phyloP scores from a whole-genome alignment of 257 asterid genomes.

The Handroanthus guayacan region DNA sequence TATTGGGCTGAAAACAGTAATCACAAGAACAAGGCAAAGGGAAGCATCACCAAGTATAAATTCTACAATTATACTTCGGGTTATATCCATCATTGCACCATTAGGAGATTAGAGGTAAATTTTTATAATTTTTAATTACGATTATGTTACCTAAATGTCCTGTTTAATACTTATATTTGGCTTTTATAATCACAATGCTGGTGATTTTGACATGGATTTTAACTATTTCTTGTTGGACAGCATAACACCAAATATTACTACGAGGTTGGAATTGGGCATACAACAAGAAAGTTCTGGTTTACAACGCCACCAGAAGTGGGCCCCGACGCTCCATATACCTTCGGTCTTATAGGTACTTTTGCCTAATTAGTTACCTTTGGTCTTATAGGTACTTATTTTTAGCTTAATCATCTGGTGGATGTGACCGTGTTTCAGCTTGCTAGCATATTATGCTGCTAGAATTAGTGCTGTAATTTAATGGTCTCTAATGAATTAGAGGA shows the following conservation, averaged over 20 bases:
- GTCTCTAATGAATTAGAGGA: no score
- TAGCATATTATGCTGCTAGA: no score
- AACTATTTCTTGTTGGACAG: conserved; percentile 44
- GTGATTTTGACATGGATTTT: conserved; percentile 7
- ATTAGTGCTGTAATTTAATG: no score
- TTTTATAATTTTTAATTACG: neutral
- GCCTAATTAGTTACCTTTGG: neutral
- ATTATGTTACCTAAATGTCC: neutral
- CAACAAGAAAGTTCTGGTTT: conserved; percentile 76
- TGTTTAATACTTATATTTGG: neutral
- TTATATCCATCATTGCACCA: conserved; percentile 74
- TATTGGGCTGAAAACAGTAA: conserved; percentile 68
- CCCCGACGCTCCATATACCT: conserved; percentile 87
- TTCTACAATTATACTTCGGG: conserved; percentile 83
- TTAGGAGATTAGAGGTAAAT: conserved; percentile 60
- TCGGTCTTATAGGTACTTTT: conserved; percentile 83
- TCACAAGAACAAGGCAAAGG: conserved; percentile 48
- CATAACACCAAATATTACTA: conserved; percentile 79
- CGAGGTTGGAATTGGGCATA: conserved; percentile 63
- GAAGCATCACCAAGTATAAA: conserved; percentile 55
- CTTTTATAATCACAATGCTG: neutral
- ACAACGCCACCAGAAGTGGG: conserved; percentile 79
- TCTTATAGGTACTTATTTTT: neutral
- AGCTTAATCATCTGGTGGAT: neutral
- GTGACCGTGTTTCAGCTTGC: no score